phyloP scores from a whole-genome alignment of 495 filamentous ascomycete genomes.

The Hypoxylon fuscum region DNA sequence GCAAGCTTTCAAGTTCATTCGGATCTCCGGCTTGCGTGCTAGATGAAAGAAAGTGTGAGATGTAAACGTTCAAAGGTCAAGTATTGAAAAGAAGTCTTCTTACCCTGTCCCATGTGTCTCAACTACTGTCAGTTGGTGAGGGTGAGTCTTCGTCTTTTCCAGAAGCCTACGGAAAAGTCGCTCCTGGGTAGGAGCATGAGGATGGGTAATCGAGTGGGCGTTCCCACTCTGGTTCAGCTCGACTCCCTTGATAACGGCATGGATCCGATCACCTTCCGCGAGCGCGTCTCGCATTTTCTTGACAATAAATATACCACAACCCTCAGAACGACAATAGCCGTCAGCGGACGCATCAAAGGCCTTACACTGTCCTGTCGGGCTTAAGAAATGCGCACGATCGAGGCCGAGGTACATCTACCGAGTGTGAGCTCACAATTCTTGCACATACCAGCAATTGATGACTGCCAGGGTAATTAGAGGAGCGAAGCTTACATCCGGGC shows the following conservation, averaged over 20 bases:
- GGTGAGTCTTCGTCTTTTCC: constrained; percentile 63
- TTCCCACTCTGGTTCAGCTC: constrained; percentile 57
- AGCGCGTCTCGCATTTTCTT: constrained; percentile 59
- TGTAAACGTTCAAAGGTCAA: neutral
- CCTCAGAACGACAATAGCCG: constrained; percentile 66
- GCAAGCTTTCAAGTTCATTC: constrained; percentile 70
- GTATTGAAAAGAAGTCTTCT: neutral
- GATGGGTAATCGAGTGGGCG: constrained; percentile 68
- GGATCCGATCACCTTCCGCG: constrained; percentile 57
- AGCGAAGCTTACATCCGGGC: constrained; percentile 73
- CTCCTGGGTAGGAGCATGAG: constrained; percentile 67
- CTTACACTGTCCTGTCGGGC: constrained; percentile 36
- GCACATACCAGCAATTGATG: too few relatives aligned
- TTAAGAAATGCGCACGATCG: constrained; percentile 46
- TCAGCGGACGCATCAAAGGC: constrained; percentile 48
- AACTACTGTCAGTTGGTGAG: constrained; percentile 70
- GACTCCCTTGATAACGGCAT: constrained; percentile 50
- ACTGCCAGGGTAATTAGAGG: constrained; percentile 76
- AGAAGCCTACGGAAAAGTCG: constrained; percentile 67
- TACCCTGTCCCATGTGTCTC: constrained; percentile 76
- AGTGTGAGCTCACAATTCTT: constrained; percentile 65
- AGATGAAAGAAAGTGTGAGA: constrained; percentile 4
- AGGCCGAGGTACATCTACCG: constrained; percentile 62
- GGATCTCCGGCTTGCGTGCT: constrained; percentile 63
- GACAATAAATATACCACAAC: constrained; percentile 53